Percentiles rank a stretch among this genome's conserved stretches.
Evolutionary conservation across 1,284 basidiomycete species (phyloP).

Genomic region (Cronartium quercuum): DNA sequence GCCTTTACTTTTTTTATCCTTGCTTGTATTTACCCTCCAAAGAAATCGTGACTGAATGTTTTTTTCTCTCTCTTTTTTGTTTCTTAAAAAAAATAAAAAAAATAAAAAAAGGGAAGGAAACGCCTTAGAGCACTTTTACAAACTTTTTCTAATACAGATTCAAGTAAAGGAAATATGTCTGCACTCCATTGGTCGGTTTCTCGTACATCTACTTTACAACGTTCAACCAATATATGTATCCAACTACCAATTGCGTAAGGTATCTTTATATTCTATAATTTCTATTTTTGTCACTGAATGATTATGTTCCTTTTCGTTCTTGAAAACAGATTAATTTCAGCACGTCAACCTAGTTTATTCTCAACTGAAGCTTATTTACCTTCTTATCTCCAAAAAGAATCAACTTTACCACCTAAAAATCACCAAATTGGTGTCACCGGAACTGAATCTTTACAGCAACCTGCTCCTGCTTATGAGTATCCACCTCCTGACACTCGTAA

Average conservation of each 20-base stretch:
- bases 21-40: not conserved
- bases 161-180: conserved; percentile 28
- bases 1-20: not conserved
- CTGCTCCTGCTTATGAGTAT: conserved; percentile 1
- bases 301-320: not conserved
- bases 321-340: conserved; percentile 8
- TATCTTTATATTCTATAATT: not conserved
- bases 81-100: too few relatives aligned
- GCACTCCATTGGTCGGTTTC: conserved; percentile 17
- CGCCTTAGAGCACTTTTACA: conserved; percentile 4
- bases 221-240: conserved; percentile 6
- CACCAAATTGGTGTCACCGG: too few relatives aligned
- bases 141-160: conserved; percentile 16
- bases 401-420: not conserved
- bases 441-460: too few relatives aligned
- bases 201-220: conserved; percentile 29
- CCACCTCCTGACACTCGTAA: not conserved
- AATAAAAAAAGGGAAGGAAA: conserved; percentile 19
- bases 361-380: conserved; percentile 24
- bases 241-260: conserved; percentile 31
- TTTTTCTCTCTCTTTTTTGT: not conserved
- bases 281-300: not conserved
- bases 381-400: conserved; percentile 24
- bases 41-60: not conserved
- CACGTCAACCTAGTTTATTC: conserved; percentile 24